Evolutionary conservation across 441 rosid genomes (phyloP).

Genomic region (Bocquillonia castaneifolia): DNA sequence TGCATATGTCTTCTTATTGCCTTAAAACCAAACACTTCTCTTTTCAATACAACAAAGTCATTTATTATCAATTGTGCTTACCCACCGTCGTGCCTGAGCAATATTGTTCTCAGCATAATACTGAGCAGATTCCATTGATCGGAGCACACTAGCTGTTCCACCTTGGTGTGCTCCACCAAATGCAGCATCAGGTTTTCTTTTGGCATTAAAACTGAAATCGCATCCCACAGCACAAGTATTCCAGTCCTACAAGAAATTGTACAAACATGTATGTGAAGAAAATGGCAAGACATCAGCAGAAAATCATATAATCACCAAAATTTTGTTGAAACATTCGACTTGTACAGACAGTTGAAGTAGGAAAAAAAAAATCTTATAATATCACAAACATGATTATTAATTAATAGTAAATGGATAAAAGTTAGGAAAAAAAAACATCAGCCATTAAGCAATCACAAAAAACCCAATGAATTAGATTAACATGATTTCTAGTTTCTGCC

Average conservation of each 20-base stretch:
- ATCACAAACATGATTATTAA: neutral
- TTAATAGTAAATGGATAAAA: too few relatives aligned
- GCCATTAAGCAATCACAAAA: too few relatives aligned
- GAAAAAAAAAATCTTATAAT: neutral
- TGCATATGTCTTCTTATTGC: neutral
- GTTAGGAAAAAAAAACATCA: too few relatives aligned
- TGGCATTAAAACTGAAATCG: slow-evolving; percentile 35
- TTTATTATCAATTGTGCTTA: slow-evolving; percentile 52
- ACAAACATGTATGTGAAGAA: neutral
- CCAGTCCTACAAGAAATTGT: slow-evolving; percentile 43
- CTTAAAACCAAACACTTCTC: neutral
- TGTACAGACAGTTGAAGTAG: too few relatives aligned
- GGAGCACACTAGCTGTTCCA: slow-evolving; percentile 47
- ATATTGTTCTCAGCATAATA: slow-evolving; percentile 63
- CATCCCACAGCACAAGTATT: slow-evolving; percentile 64
- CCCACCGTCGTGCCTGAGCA: slow-evolving; percentile 89
- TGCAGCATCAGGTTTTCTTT: slow-evolving; percentile 56
- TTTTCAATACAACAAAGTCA: slow-evolving; percentile 21
- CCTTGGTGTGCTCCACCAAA: slow-evolving; percentile 40
- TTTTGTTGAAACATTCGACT: neutral
- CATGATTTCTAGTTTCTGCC: too few relatives aligned
- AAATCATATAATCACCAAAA: neutral
- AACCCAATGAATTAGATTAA: too few relatives aligned
- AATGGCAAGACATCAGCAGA: neutral
- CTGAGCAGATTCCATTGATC: slow-evolving; percentile 86